Evolutionary conservation across 306 rosid species (phyloP).

Genomic region (Lotus japonicus): DNA sequence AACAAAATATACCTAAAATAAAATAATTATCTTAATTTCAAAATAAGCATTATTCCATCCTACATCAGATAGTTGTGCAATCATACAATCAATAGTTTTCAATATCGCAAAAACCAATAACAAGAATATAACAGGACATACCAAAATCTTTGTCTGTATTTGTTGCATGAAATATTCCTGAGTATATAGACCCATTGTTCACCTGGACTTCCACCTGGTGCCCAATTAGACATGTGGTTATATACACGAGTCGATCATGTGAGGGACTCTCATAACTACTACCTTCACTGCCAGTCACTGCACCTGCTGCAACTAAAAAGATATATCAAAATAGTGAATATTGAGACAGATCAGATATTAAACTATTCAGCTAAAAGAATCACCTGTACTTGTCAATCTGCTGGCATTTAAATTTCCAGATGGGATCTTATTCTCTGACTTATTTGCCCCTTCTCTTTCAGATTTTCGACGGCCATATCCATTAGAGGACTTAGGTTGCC

Average conservation of each 20-base stretch:
- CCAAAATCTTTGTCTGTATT: constrained; percentile 79
- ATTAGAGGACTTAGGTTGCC: constrained; percentile 59
- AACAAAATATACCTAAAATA: not conserved
- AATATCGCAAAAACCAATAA: constrained; percentile 7
- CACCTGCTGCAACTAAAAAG: constrained; percentile 31
- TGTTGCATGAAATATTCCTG: constrained; percentile 87
- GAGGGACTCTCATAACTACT: constrained; percentile 56
- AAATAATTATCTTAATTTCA: not conserved
- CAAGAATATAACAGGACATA: constrained; percentile 23
- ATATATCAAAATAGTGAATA: constrained; percentile 19
- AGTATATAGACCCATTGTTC: constrained; percentile 71
- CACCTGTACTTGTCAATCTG: constrained; percentile 54
- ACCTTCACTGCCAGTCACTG: constrained; percentile 45
- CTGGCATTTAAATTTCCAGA: constrained; percentile 52
- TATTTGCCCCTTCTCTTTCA: constrained; percentile 56
- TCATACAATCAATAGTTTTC: not conserved
- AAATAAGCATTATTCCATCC: not conserved
- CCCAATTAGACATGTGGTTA: constrained; percentile 72
- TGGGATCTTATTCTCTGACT: constrained; percentile 51
- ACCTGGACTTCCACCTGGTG: constrained; percentile 83
- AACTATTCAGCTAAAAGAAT: constrained; percentile 12
- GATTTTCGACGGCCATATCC: constrained; percentile 81
- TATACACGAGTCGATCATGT: constrained; percentile 59
- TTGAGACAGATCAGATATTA: not conserved
- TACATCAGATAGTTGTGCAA: constrained; percentile 1